Conservation (phyloP, 2,329 filamentous ascomycete genomes). For the Bimuria novae-zelandiae region DNA sequence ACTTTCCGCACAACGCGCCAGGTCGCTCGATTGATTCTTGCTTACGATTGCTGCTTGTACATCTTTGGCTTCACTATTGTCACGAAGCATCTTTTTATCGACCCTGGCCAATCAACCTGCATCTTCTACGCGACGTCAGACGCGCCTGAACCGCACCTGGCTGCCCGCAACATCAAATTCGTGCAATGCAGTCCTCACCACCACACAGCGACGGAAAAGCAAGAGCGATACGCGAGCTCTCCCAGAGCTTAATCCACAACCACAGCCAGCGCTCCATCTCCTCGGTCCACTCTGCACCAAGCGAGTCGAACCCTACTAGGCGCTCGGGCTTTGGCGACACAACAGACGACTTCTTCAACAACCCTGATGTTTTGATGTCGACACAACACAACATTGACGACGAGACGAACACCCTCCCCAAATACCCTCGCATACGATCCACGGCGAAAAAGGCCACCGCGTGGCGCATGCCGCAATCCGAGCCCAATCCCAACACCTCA, state of each 20-base stretch:
- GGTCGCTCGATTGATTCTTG: conserved; percentile 21
- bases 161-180: no score
- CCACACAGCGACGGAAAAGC: conserved; percentile 44
- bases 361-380: conserved; percentile 45
- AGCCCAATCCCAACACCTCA: conserved; percentile 44
- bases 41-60: conserved; percentile 24
- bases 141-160: conserved; percentile 24
- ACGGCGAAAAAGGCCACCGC: conserved; percentile 45
- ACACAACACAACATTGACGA: conserved; percentile 46
- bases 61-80: conserved; percentile 21
- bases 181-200: conserved; percentile 44
- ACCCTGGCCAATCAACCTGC: conserved; percentile 25
- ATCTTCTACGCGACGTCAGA: conserved; percentile 37
- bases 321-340: conserved; percentile 34
- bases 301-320: conserved; percentile 45
- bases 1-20: conserved; percentile 33
- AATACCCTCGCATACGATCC: conserved; percentile 41
- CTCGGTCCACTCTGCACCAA: conserved; percentile 35
- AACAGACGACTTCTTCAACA: conserved; percentile 35
- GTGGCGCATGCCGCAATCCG: conserved; percentile 43
- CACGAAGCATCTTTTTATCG: conserved; percentile 34
- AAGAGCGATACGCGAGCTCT: conserved; percentile 44
- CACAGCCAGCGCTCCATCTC: conserved; percentile 40
- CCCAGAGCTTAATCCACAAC: conserved; percentile 40
- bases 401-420: conserved; percentile 40